Evolutionary conservation across 225 moss, liverwort and hornwort genomes (phyloP), one percentile per base, ranked within the genome.

Genomic region (Neckera pumila): DNA sequence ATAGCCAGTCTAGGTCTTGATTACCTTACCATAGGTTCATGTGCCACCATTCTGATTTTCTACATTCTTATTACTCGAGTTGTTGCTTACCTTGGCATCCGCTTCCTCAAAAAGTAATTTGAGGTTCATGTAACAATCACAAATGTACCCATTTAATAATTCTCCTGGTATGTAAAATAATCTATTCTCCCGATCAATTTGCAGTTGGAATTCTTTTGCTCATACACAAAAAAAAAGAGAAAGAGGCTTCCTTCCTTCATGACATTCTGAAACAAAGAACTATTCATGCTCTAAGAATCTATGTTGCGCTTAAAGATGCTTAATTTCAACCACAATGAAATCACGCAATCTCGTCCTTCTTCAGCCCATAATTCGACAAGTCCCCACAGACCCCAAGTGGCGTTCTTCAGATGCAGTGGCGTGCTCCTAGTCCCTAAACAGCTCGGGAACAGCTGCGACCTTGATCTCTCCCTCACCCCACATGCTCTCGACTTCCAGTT

Each of bases 41-140:
- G 97, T 87, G 93, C 94, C 73, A 91, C 86, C 80, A 95, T 95
- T 81, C 90, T 97, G 66, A 43, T 97, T 59, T 91, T 95, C 87
- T 97, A 95, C 88, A 95, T 97, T 86, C 69, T 97, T 6, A 81
- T 89, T 70, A 90, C 94, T 71, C 93, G 96, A 69, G 87, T 91
- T 85, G 87, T 95, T 93, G 97, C 96, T 16, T 97, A 97, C 78
- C 94, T 97, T 70, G 97, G 97, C 79, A 97, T 97, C 87, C 94
- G 97, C 66, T 97, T 88, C 86, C 88, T 97, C 28, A 97, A 97
- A 89, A 92, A 88, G 86, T 92, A 90, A 84, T 21, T n/a, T 7
- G 79, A 83, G 84, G 66, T 20, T 59, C 60, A 43, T 53, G 84
- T 66, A 75, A 84, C 56, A 83, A 62, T 78, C 31, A 47, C 38